Evolutionary conservation across 2,329 filamentous ascomycete genomes (phyloP).

Genomic region (Pseudopyricularia javanii): DNA sequence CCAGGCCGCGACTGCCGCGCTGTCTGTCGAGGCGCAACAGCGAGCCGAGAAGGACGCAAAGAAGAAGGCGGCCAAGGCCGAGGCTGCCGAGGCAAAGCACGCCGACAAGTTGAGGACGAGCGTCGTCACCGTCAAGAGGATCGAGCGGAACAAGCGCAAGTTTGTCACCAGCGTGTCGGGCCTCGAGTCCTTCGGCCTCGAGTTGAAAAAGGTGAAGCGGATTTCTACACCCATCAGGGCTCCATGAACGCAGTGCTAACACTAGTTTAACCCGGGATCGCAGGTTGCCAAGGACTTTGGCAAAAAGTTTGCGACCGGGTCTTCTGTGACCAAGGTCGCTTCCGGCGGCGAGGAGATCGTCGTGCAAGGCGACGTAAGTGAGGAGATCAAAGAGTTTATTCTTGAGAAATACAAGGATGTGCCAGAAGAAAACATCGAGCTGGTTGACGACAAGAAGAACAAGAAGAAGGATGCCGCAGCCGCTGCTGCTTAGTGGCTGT

Average conservation of each 20-base stretch:
- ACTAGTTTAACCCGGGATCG: not conserved
- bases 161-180: slow-evolving; percentile 88
- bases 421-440: slow-evolving; percentile 88
- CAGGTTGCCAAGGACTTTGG: slow-evolving; percentile 83
- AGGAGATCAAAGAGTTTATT: slow-evolving; percentile 87
- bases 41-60: slow-evolving; percentile 90
- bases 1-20: slow-evolving; percentile 69
- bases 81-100: slow-evolving; percentile 72
- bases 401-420: slow-evolving; percentile 80
- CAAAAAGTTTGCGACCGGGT: slow-evolving; percentile 96
- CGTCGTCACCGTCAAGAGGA: slow-evolving; percentile 84
- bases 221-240: too few relatives aligned
- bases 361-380: slow-evolving; percentile 91
- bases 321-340: slow-evolving; percentile 79
- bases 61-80: slow-evolving; percentile 94
- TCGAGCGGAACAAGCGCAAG: slow-evolving; percentile 97
- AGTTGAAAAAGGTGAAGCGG: slow-evolving; percentile 67
- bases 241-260: not conserved
- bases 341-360: slow-evolving; percentile 91
- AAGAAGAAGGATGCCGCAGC: slow-evolving; percentile 16
- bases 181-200: slow-evolving; percentile 78
- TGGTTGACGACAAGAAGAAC: slow-evolving; percentile 94
- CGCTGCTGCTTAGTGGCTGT: not conserved
- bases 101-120: slow-evolving; percentile 72
- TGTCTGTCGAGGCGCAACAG: slow-evolving; percentile 86